Percentiles rank a stretch among this genome's conserved stretches.
These are phyloP conservation scores for Astrothelium subdiscretum DNA, from an alignment of 495 filamentous ascomycete species.

Conservation along the genomic window DNA sequence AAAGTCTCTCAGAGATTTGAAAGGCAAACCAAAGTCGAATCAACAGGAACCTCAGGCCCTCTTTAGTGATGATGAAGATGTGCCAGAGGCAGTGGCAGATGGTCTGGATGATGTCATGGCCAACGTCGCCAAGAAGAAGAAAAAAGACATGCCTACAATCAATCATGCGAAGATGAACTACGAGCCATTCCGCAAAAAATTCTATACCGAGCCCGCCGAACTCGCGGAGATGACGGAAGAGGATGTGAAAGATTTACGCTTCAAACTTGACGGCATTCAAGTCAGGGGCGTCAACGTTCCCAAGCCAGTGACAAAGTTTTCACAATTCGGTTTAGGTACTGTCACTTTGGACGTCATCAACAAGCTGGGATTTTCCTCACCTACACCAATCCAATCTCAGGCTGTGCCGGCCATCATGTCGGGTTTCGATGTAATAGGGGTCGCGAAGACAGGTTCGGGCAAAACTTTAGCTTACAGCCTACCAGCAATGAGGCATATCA, in stretches of 20 bases:
- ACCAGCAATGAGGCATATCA: conserved; percentile 96
- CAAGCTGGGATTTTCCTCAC: conserved; percentile 70
- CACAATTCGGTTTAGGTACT: conserved; percentile 79
- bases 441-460: conserved; percentile 97
- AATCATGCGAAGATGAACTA: conserved; percentile 79
- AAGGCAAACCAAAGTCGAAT: conserved; percentile 32
- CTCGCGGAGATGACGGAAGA: conserved; percentile 74
- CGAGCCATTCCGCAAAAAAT: conserved; percentile 78
- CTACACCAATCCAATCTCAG: conserved; percentile 90
- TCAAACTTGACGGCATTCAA: conserved; percentile 92
- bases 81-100: conserved; percentile 59
- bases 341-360: conserved; percentile 83
- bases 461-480: conserved; percentile 93
- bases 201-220: conserved; percentile 85
- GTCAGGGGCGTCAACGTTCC: conserved; percentile 75
- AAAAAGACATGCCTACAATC: conserved; percentile 82
- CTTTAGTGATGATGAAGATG: conserved; percentile 69
- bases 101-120: conserved; percentile 77
- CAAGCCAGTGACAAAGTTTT: conserved; percentile 92
- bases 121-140: conserved; percentile 85
- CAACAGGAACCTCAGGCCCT: conserved; percentile 66
- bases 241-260: conserved; percentile 66
- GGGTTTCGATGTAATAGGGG: conserved; percentile 88
- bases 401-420: conserved; percentile 94
- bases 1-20: conserved; percentile 16